Evolutionary conservation across 208 protist species (phyloP).

Genomic region (Naegleria lovaniensis): DNA sequence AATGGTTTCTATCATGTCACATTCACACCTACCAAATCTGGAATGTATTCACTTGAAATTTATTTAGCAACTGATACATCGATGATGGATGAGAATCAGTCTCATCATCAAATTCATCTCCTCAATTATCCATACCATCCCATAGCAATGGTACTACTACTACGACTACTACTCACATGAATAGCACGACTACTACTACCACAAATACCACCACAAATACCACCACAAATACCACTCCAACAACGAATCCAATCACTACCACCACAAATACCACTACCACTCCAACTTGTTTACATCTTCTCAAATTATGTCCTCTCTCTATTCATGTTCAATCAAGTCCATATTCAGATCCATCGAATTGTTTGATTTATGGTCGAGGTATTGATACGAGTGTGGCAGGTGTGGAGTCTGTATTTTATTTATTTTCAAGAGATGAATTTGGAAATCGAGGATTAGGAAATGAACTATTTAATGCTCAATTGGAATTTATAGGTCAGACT

Average conservation of each 20-base stretch:
- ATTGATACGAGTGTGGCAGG: background rate
- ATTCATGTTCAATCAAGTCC: background rate
- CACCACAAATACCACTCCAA: no score
- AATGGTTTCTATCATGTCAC: background rate
- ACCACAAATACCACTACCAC: no score
- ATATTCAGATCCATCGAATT: conserved; percentile 9
- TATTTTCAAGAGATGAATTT: background rate
- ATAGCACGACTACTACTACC: no score
- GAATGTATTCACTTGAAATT: background rate
- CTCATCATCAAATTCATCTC: no score
- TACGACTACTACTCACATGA: no score
- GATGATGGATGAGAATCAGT: no score
- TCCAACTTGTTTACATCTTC: no score
- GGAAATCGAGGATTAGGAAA: background rate
- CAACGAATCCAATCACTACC: no score
- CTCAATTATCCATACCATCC: no score
- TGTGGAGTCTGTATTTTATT: background rate
- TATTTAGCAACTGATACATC: background rate
- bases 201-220: no score
- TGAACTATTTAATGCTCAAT: background rate
- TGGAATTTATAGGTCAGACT: background rate
- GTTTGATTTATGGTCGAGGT: background rate
- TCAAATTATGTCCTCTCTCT: background rate
- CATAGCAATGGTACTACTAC: no score
- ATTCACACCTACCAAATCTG: background rate